Conservation (phyloP, 1,139 yeast genomes). For the Lodderomyces beijingensis region DNA sequence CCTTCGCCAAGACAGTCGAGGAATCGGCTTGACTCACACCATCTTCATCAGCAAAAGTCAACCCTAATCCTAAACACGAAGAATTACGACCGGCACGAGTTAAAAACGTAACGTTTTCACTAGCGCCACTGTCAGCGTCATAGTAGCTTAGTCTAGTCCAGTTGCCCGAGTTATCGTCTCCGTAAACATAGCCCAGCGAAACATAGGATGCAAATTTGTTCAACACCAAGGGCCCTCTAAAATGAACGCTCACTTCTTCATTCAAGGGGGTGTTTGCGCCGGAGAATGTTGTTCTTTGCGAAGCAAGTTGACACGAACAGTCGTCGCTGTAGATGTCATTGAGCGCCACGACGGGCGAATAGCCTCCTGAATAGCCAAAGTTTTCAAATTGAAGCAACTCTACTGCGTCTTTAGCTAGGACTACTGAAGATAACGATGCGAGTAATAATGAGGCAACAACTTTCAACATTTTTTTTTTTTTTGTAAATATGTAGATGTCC, state of each 20-base stretch:
- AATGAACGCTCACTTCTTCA: conserved; percentile 87
- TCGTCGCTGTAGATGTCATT: conserved; percentile 42
- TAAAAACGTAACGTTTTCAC: conserved; percentile 74
- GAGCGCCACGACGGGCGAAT: conserved; percentile 66
- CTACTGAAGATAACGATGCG: too few relatives aligned
- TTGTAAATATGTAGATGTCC: too few relatives aligned
- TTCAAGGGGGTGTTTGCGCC: conserved; percentile 81
- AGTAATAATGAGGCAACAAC: too few relatives aligned
- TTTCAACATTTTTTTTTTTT: too few relatives aligned
- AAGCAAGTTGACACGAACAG: conserved; percentile 59
- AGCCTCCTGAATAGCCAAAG: conserved; percentile 78
- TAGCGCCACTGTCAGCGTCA: conserved; percentile 35
- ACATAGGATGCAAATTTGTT: conserved; percentile 64
- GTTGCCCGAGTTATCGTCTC: conserved; percentile 35
- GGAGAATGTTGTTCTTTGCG: conserved; percentile 49
- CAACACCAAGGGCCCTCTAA: conserved; percentile 86
- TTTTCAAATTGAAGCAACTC: conserved; percentile 48
- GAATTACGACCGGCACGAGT: conserved; percentile 74
- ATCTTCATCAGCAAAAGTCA: conserved; percentile 72
- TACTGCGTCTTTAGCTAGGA: conserved; percentile 8
- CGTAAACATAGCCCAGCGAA: conserved; percentile 38
- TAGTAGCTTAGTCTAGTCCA: conserved; percentile 77
- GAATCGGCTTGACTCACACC: conserved; percentile 64
- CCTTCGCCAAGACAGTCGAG: conserved; percentile 59
- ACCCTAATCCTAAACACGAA: conserved; percentile 81